phyloP scores from a whole-genome alignment of 2,329 filamentous ascomycete genomes.

The Rhynchosporium agropyri region DNA sequence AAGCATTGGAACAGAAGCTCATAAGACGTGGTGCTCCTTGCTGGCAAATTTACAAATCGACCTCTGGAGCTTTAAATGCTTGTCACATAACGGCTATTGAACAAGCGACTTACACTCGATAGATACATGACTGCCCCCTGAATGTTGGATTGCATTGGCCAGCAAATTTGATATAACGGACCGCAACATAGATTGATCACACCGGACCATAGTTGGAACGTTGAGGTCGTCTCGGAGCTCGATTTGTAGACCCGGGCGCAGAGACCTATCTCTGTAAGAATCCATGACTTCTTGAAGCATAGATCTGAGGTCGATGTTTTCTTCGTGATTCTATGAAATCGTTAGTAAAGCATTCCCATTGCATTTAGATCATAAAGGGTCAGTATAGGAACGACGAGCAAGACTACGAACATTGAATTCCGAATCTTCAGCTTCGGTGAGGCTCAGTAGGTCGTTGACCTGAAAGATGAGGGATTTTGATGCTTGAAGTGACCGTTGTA shows the following conservation, averaged over 20 bases:
- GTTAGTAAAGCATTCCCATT: neutral
- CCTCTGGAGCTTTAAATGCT: neutral
- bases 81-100: neutral
- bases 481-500: conserved; percentile 80
- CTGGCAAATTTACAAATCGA: neutral
- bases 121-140: conserved; percentile 21
- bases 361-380: neutral
- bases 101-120: conserved; percentile 21
- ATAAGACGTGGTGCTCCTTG: no score
- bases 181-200: conserved; percentile 30
- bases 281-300: conserved; percentile 26
- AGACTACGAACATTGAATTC: conserved; percentile 20
- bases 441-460: conserved; percentile 84
- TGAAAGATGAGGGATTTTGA: conserved; percentile 91
- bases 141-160: conserved; percentile 34
- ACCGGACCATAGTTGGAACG: conserved; percentile 28
- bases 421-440: conserved; percentile 78
- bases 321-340: conserved; percentile 24
- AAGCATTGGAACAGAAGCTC: no score
- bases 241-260: conserved; percentile 24
- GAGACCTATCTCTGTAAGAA: conserved; percentile 23
- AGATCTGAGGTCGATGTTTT: conserved; percentile 28
- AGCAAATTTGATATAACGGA: conserved; percentile 33
- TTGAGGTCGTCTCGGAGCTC: conserved; percentile 23
- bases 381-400: neutral